Evolutionary conservation across 805 yeast species (phyloP), one percentile per base, ranked within the genome.

Genomic region (Sungouiella blattae): DNA sequence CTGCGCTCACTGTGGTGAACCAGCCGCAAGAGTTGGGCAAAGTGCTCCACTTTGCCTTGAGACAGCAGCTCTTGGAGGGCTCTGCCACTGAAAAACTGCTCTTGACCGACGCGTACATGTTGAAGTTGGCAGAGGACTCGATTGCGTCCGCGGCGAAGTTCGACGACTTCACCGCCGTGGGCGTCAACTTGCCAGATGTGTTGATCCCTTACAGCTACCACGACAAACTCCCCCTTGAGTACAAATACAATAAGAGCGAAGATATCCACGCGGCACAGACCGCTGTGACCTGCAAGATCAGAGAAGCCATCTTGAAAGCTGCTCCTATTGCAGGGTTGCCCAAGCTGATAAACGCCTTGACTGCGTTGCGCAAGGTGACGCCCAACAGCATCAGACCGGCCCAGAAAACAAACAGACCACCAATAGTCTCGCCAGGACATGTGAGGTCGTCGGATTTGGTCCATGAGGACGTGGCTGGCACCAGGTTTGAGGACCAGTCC

Each of bases 261-360:
- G 71, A 67, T 30, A 63, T 66, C 29, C 59, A 51, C 33, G 58
- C 60, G 7, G 55, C 57, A 12, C 72, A 67, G 41, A 40, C 44
- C 8, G 41, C 42, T 11, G 20, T 67, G 14, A 69, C 89, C 0
- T 65, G 67, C 26, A 75, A 82, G 46, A 64, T 83, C 35, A 67
- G 95, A 40, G 97, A 89, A 50, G 80, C 88, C 6, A 62, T 89
- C 3, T 62, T 89, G 50, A 89, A 88, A 52, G 70, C 87, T 3
- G 73, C 83, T 0, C 95, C 95, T 0, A 62, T 89, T 30, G 77
- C 80, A 11, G 97, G 97, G 0, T 67, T 88, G 11, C 97, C 97
- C 1, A 81, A 80, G 47, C 76, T 88, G 1, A 89, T 89, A 56
- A 89, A 88, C 56, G 74, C 94, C 1, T 60, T 89, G 50, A 81